Conservation (phyloP, 129 eudicot species). For the Daucus carota region DH1_v3.0 NC_030389.2:42707001-42707500, state of each 20-base stretch:
- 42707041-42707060: not conserved
- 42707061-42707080: not conserved
- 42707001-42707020: not conserved
- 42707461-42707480: constrained; percentile 57
- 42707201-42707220: not conserved
- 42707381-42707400: constrained; percentile 92
- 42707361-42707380: constrained; percentile 83
- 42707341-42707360: not conserved
- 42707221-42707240: not conserved
- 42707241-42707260: not conserved
- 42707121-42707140: not conserved
- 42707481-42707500: constrained; percentile 70
- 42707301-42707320: not conserved
- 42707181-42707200: not conserved
- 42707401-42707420: constrained; percentile 82
- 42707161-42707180: not conserved
- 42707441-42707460: constrained; percentile 56
- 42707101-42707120: not conserved
- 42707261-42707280: not conserved
- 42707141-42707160: not conserved
- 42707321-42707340: not conserved
- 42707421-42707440: constrained; percentile 73
- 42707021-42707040: not conserved
- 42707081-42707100: not conserved
- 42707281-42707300: not conserved